phyloP scores from a whole-genome alignment of 345 rosid genomes.

The Orychophragmus violaceus region DNA sequence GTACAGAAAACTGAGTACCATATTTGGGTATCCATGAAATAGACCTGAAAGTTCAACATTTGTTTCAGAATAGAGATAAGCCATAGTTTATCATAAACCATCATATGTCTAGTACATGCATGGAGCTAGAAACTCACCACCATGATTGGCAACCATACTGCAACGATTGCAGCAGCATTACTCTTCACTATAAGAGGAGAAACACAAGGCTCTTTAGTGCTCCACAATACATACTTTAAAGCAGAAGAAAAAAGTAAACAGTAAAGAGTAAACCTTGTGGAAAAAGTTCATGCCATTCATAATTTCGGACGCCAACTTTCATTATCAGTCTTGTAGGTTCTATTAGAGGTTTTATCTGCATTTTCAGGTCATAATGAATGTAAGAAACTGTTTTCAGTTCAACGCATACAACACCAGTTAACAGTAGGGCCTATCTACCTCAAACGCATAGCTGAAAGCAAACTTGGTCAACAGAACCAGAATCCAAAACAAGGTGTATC shows the following conservation, averaged over 20 bases:
- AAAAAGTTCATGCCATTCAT: slow-evolving; percentile 87
- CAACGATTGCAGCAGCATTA: slow-evolving; percentile 84
- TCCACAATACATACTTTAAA: not conserved
- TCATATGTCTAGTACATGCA: not conserved
- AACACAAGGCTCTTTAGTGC: slow-evolving; percentile 3
- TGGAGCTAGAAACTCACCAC: slow-evolving; percentile 51
- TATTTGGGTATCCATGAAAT: slow-evolving; percentile 96
- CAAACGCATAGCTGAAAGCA: slow-evolving; percentile 77
- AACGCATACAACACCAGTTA: not conserved
- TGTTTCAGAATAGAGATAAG: not conserved
- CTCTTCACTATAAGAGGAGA: slow-evolving; percentile 54
- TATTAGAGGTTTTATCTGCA: slow-evolving; percentile 88
- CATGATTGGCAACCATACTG: slow-evolving; percentile 92
- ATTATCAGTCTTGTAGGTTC: slow-evolving; percentile 74
- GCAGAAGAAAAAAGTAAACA: not conserved
- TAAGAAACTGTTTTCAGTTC: not conserved
- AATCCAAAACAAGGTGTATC: slow-evolving; percentile 84
- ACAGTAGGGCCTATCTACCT: slow-evolving; percentile 41
- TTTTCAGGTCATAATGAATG: slow-evolving; percentile 10
- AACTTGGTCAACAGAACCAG: slow-evolving; percentile 69
- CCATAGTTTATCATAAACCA: not conserved
- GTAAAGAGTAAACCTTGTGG: slow-evolving; percentile 53
- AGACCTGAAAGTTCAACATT: slow-evolving; percentile 48
- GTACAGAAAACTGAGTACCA: slow-evolving; percentile 98
- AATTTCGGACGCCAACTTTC: slow-evolving; percentile 58